Percentiles rank a stretch among this genome's conserved stretches.
These are phyloP conservation scores for Henningerozyma blattae DNA, from an alignment of 805 yeast species.

Conservation along the genomic window DNA sequence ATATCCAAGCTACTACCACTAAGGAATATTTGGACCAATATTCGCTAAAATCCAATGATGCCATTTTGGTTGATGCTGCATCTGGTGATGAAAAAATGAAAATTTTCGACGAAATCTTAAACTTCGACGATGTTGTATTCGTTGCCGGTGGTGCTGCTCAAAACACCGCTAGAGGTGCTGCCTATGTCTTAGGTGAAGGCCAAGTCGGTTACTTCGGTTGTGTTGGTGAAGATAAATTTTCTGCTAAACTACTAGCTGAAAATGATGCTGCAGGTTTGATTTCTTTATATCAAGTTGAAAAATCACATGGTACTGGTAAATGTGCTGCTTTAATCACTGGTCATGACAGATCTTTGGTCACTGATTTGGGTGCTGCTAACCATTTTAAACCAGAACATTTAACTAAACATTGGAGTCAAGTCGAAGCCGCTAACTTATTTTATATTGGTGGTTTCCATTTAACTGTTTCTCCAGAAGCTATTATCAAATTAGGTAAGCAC, in stretches of 20 bases:
- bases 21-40: constrained; percentile 66
- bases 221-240: constrained; percentile 85
- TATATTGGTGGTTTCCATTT: constrained; percentile 99
- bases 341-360: constrained; percentile 80
- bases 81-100: constrained; percentile 76
- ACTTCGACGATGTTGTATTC: constrained; percentile 45
- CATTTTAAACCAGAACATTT: constrained; percentile 86
- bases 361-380: constrained; percentile 97
- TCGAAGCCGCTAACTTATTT: constrained; percentile 68
- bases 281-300: constrained; percentile 75
- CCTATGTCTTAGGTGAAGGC: constrained; percentile 68
- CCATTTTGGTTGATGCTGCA: constrained; percentile 48
- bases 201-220: constrained; percentile 92
- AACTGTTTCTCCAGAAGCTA: constrained; percentile 95
- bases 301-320: constrained; percentile 78
- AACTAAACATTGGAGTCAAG: constrained; percentile 74
- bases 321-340: constrained; percentile 94
- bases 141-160: constrained; percentile 99
- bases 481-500: constrained; percentile 77
- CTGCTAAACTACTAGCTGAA: constrained; percentile 70
- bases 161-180: constrained; percentile 98
- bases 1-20: constrained; percentile 68
- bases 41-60: constrained; percentile 81
- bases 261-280: constrained; percentile 80
- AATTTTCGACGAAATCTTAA: constrained; percentile 69